Percentiles rank a stretch among this genome's conserved stretches.
phyloP scores from a whole-genome alignment of 2,329 filamentous ascomycete species.

The Trichoderma sp. region DNA sequence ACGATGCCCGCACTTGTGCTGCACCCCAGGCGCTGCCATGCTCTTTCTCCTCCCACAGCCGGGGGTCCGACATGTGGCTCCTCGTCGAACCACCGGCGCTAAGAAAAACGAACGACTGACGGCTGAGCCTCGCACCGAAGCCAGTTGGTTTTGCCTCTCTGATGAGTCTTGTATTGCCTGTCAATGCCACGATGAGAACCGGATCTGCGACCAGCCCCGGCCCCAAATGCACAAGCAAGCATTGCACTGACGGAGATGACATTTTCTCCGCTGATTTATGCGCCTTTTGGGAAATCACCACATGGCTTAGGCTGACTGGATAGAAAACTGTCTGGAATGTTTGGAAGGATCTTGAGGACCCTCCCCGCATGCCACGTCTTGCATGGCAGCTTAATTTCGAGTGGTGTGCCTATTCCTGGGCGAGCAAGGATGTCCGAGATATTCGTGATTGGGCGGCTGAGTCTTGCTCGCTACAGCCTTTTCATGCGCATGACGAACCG shows the following conservation, averaged over 20 bases:
- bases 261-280: background rate
- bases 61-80: background rate
- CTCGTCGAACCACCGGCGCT: slow-evolving; percentile 9
- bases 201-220: background rate
- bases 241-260: background rate
- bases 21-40: background rate
- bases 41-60: background rate
- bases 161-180: background rate
- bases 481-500: slow-evolving; percentile 9
- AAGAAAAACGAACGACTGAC: slow-evolving; percentile 14
- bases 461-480: background rate
- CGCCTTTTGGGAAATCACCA: background rate
- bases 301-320: background rate
- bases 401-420: background rate
- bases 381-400: background rate
- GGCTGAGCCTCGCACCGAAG: background rate
- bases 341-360: background rate
- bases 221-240: background rate
- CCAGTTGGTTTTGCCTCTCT: background rate
- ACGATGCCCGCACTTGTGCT: background rate
- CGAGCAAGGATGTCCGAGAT: background rate
- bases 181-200: background rate
- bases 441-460: background rate
- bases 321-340: background rate
- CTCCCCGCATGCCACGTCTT: background rate